Base-by-base conservation (phyloP, 2,329 filamentous ascomycete species). In the Beauveria sp. region DNA sequence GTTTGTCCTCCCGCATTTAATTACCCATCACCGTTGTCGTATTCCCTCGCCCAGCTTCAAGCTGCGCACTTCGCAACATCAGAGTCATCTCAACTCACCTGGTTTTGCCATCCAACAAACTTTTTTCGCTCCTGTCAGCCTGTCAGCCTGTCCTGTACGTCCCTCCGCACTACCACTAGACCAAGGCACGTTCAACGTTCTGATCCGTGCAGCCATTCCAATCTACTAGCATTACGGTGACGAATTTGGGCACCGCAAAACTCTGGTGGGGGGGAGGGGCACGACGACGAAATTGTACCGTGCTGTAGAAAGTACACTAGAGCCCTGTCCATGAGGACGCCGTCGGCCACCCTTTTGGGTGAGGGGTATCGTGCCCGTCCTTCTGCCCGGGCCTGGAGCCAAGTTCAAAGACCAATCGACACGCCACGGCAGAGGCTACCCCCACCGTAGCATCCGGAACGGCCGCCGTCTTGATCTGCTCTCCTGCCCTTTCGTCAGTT, bases 381-480 rank as follows among this genome's bases (percentile, higher is more conserved):
- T 44, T 26, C 37, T 51, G 30, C 34, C 30, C 7, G 20, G 44
- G 41, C 30, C 34, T 52, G 18, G 46, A 47, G 43, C 24, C 28
- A 16, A 48, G 22, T 30, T 28, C 20, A 48, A n/a, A 34, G 53
- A 46, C 41, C 34, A 67, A 67, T 68, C 66, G 66, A 63, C 65
- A 68, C 65, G 51, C 52, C 62, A 64, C 56, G 51, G 55, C 43
- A 54, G 50, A 53, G 18, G 51, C 8, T 20, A 9, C 30, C 50
- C 46, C 52, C 63, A 61, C 65, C 62, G 68, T 68, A 66, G 64
- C 66, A 68, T 69, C 64, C 67, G 68, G 68, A 67, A 69, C 65
- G 60, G 64, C 68, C 66, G 67, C 68, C 68, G 66, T 64, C 50
- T 24, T 61, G 66, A 67, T 67, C 65, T 50, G 22, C 24, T 61